Base-by-base conservation (phyloP, 2,329 filamentous ascomycete species). In the Fusarium brachygibbosum region DNA sequence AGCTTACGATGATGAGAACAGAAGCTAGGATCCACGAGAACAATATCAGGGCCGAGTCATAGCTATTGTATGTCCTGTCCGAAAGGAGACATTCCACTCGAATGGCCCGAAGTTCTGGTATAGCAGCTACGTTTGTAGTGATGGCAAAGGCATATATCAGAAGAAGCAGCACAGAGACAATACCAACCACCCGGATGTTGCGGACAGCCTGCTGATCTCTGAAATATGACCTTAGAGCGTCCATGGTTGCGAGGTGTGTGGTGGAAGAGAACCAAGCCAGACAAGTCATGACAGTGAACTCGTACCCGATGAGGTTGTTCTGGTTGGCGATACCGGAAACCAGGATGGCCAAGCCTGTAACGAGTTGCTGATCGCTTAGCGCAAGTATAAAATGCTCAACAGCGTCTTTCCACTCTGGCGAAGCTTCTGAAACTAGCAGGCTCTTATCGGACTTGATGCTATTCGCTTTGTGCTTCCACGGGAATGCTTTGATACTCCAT, bases 181-280 rank as follows among this genome's bases (percentile, higher is more conserved):
- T 54, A 11, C 25, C 51, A 11, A 17, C 4, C 3, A 54, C 40
- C 10, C 51, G 51, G 9, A 54, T 29, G 11, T 25, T 29, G 7
- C 40, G 40, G 12, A 45, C 12, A 5, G 28, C 3, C 2, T 2
- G 23, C 5, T 54, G 51, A 16, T 11, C 11, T 21, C n/a, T 55
- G 11, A 55, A 21, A 17, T 55, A 46, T 6, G 51, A 16, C 9
- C 51, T 25, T 16, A 55, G 41, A 4, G 51, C 51, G 14, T 55
- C 40, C 32, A 55, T 7, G 4, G 51, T 46, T 14, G 51, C 51
- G 14, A 55, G 9, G 23, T 55, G 51, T 12, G 51, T 55, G 0
- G 51, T 55, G 10, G 51, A 55, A 8, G 51, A 55, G 31, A 45
- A 45, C 51, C 51, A 55, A 29, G 51, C 51, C 25, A 55, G 51